Conservation (phyloP, 2,329 filamentous ascomycete genomes). For the Aspergillus viridinutans region DNA sequence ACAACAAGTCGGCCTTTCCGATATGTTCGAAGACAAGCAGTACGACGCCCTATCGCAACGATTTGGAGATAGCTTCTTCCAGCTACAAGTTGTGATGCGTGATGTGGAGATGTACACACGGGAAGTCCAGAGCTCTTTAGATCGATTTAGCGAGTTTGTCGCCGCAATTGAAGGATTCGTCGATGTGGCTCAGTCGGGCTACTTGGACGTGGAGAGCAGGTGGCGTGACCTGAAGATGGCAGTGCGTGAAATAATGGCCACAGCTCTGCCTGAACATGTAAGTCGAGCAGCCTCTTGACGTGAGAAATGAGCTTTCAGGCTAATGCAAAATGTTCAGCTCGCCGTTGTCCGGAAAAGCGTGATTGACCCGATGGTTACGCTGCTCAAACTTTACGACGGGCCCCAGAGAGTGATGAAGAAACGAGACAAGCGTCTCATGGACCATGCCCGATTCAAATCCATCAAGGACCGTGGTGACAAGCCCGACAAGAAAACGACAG, state of each 20-base stretch:
- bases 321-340: conserved; percentile 37
- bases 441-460: conserved; percentile 78
- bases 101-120: conserved; percentile 91
- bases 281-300: conserved; percentile 18
- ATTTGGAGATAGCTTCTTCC: conserved; percentile 88
- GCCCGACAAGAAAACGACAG: conserved; percentile 76
- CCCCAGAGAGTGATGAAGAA: conserved; percentile 90
- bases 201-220: conserved; percentile 85
- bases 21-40: conserved; percentile 70
- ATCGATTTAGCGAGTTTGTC: conserved; percentile 74
- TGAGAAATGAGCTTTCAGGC: neutral
- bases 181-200: conserved; percentile 62
- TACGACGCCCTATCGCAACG: conserved; percentile 79
- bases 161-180: conserved; percentile 80
- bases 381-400: conserved; percentile 75
- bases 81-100: conserved; percentile 84
- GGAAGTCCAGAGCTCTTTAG: conserved; percentile 74
- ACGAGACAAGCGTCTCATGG: conserved; percentile 83
- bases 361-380: conserved; percentile 74
- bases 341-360: conserved; percentile 72
- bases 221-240: conserved; percentile 89
- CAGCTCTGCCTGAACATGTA: conserved; percentile 80
- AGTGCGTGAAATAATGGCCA: conserved; percentile 78
- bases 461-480: conserved; percentile 78
- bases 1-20: conserved; percentile 61